Base-by-base conservation (phyloP, 208 protist genomes). In the Acanthamoeba rhysodes region DNA sequence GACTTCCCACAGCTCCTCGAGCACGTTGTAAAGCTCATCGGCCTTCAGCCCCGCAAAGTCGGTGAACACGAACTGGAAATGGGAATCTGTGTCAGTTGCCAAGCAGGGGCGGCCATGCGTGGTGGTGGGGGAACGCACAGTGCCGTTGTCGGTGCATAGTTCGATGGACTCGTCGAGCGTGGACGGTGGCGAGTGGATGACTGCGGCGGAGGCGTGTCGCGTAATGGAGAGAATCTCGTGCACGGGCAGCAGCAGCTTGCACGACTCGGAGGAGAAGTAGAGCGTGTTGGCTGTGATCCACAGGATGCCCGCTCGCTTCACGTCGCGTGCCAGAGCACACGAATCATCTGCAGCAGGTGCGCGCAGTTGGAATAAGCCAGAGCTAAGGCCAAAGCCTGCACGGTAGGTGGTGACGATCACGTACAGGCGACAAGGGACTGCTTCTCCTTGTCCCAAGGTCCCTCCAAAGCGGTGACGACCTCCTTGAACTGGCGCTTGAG, bases 141-240 rank as follows among this genome's bases (percentile, higher is more conserved):
- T 92, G 55, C 85, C 85, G 85, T 72, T 92, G 85, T 92, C 85
- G 32, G 85, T 92, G 48, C 85, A 92, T 5, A 92, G 85, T 41
- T 92, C 85, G 64, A 92, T 92, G 12, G 85, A 64, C 37, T 92
- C 85, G 29, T 92, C 64, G 14, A 45, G 24, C 27, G 29, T 92
- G 1, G 85, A 20, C 7, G 59, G 85, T 62, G 32, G 59, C 32
- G 66, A 72, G 7, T 72, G 18, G 62, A 68, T 72, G 66, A 34
- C 14, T 8, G 85, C 41, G 9, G 85, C 10, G 16, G 0, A 37
- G 22, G 64, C 55, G 32, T 92, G 48, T 48, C 59, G 53, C 10
- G 85, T 92, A 29, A 92, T 92, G 57, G 59, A 74, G 55, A 92
- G 85, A 32, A 92, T 92, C 34, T 92, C 85, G 64, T 92, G 64